Conservation (phyloP, 139 green algal species). For the Coelastrella sp. region DNA sequence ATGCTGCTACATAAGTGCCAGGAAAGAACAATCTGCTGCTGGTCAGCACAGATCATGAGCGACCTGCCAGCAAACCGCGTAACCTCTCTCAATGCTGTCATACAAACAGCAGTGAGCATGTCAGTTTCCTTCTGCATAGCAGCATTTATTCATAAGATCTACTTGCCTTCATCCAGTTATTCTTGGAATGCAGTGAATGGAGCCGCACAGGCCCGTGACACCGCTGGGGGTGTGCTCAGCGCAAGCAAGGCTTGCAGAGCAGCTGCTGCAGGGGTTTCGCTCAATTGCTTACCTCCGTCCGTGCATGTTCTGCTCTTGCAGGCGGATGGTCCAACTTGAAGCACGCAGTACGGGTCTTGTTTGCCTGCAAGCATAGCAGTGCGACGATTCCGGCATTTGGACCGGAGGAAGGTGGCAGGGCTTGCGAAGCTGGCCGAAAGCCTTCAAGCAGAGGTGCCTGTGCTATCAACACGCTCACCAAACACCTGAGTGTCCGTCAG, state of each 20-base stretch:
- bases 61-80: too few relatives aligned
- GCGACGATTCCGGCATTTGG: neutral
- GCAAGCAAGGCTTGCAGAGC: neutral
- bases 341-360: slow-evolving; percentile 21
- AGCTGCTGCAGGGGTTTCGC: too few relatives aligned
- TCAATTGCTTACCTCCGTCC: slow-evolving; percentile 10
- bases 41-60: too few relatives aligned
- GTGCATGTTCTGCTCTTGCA: slow-evolving; percentile 15
- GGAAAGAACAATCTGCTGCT: too few relatives aligned
- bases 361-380: neutral
- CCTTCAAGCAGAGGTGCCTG: neutral
- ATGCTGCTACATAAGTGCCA: too few relatives aligned
- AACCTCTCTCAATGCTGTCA: too few relatives aligned
- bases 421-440: neutral
- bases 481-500: slow-evolving; percentile 3
- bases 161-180: too few relatives aligned
- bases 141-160: too few relatives aligned
- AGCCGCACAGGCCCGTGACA: neutral
- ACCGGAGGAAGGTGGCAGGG: neutral
- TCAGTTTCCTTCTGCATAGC: too few relatives aligned
- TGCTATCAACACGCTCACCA: neutral
- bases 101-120: too few relatives aligned
- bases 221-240: neutral
- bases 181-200: neutral
- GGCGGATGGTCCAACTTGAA: slow-evolving; percentile 20